A percentile compares a stretch with the other conserved stretches of the same genome.
Evolutionary conservation across 495 filamentous ascomycete genomes (phyloP).

Genomic region (Stereocaulon alpinum): DNA sequence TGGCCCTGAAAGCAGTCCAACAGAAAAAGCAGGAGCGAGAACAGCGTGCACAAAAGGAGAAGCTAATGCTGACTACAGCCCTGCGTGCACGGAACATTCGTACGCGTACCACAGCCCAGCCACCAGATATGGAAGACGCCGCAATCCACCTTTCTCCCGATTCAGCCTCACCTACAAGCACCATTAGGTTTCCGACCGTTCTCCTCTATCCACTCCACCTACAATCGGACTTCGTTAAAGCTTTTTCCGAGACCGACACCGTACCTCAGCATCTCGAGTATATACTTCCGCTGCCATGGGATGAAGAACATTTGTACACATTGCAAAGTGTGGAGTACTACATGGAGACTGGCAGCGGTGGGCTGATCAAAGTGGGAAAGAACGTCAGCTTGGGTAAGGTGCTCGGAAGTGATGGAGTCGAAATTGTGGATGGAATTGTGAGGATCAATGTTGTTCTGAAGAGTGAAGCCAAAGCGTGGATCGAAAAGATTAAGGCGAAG

Average conservation of each 20-base stretch:
- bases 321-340: constrained; percentile 67
- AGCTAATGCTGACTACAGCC: constrained; percentile 53
- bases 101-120: constrained; percentile 52
- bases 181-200: constrained; percentile 65
- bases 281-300: constrained; percentile 80
- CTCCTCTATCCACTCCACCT: constrained; percentile 72
- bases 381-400: constrained; percentile 64
- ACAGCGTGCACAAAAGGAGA: constrained; percentile 44
- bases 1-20: constrained; percentile 29
- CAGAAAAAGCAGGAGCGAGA: constrained; percentile 31
- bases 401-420: constrained; percentile 65
- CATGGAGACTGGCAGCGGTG: constrained; percentile 70
- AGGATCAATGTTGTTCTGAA: constrained; percentile 71
- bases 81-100: constrained; percentile 64
- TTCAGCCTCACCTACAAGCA: constrained; percentile 57
- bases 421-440: constrained; percentile 79
- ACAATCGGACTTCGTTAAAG: constrained; percentile 84
- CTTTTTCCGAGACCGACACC: constrained; percentile 55
- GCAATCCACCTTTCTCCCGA: constrained; percentile 57
- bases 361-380: constrained; percentile 82
- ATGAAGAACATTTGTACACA: constrained; percentile 56
- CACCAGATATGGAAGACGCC: constrained; percentile 79
- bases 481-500: constrained; percentile 69
- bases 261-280: constrained; percentile 66
- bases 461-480: constrained; percentile 55